Evolutionary conservation across 768 basidiomycete species (phyloP), one percentile per base, ranked within the genome.

Genomic region (Inosperma sp.): DNA sequence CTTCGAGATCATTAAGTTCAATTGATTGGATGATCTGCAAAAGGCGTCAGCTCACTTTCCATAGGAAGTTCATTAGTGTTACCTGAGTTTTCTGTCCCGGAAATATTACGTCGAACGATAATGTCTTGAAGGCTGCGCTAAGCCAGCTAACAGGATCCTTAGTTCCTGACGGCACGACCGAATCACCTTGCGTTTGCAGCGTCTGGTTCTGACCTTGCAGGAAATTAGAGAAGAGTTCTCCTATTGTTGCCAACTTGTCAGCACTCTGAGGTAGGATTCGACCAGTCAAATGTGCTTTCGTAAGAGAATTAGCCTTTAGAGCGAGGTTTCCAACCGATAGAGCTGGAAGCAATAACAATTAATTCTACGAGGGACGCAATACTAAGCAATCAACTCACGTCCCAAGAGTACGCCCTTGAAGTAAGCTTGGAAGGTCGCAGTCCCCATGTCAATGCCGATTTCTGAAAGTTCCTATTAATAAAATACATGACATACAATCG

Each of bases 381-480:
- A n/a, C 22, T 19, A 43, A 9, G 14, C 29, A 39, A 25, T 25
- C 19, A 9, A 65, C 83, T 72, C 65, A 83, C 84, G 84, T 42
- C 86, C 86, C 55, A 87, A 68, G 27, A 72, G 60, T 8, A 69
- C 72, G 43, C 74, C 72, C 46, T 80, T 67, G 64, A 83, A 87
- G 67, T 73, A 82, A 8, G 79, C 69, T 50, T 79, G 70, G 73
- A 88, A 88, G 4, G 71, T 73, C 26, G 82, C 81, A 2, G 74
- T 78, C 8, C 86, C 85, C 34, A 87, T 69, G 54, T 83, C 76
- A 49, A 88, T 83, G 25, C 85, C 85, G 26, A 88, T 68, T 60
- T 87, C 82, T 81, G 65, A 31, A 36, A 30, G 45, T 42, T 13
- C 55, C 42, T 23, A 25, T 26, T 49, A 27, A 54, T 68, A 25